A percentile compares a stretch with the other conserved stretches of the same genome.
Conservation (phyloP, 192 early-diverging fungal genomes). For the Coemansia sp. region DNA sequence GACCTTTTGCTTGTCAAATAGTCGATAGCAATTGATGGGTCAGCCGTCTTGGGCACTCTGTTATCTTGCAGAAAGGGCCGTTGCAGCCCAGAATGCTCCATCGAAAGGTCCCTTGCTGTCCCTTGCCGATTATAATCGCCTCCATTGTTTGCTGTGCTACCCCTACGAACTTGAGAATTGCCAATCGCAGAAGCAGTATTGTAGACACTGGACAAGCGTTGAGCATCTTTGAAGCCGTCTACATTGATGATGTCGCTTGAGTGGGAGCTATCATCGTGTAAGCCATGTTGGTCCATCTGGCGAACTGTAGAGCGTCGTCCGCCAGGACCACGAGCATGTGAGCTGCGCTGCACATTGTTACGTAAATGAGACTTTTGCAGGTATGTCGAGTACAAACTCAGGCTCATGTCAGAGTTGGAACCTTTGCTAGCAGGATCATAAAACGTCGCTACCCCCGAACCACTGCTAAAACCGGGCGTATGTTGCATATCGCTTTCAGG, state of each 20-base stretch:
- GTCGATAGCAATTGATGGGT: background rate
- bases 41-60: background rate
- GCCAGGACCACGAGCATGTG: constrained; percentile 5
- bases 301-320: constrained; percentile 13
- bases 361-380: constrained; percentile 51
- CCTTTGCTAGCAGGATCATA: background rate
- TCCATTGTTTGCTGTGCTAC: too few species aligned
- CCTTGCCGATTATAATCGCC: background rate
- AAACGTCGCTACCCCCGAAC: background rate
- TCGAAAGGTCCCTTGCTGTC: background rate
- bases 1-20: constrained; percentile 7
- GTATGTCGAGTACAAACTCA: constrained; percentile 46
- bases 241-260: background rate
- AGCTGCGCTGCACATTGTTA: constrained; percentile 30
- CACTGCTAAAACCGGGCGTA: background rate
- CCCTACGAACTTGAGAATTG: too few species aligned
- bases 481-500: too few species aligned
- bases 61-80: background rate
- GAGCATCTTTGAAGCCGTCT: background rate
- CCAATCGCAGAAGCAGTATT: too few species aligned
- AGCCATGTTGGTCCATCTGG: constrained; percentile 12
- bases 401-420: constrained; percentile 9
- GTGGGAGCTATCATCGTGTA: background rate
- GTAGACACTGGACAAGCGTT: background rate
- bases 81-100: background rate